These are phyloP conservation scores for Pythium rhizo-oryzae DNA, from an alignment of 352 stramenopile genomes.

Conservation along the genomic window DNA sequence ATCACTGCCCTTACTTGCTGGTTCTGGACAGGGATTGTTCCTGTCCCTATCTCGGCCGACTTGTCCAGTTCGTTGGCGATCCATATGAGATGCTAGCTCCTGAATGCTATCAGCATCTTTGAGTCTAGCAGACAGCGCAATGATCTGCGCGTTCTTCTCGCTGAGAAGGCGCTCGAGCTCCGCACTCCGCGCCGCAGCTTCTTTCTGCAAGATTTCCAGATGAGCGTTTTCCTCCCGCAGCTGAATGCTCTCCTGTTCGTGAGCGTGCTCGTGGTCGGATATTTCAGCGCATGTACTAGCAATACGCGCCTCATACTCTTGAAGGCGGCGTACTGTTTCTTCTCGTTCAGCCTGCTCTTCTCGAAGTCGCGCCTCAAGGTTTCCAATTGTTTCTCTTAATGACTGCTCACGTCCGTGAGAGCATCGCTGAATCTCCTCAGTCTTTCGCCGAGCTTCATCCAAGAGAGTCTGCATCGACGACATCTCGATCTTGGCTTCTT, in stretches of 20 bases:
- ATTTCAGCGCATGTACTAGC: slow-evolving; percentile 73
- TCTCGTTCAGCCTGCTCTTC: slow-evolving; percentile 58
- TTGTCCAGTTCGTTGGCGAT: not conserved
- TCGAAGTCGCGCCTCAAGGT: slow-evolving; percentile 42
- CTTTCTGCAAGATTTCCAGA: slow-evolving; percentile 44
- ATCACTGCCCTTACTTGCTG: too few species aligned
- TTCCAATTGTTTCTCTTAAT: not conserved
- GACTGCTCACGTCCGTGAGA: not conserved
- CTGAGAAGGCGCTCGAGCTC: slow-evolving; percentile 58
- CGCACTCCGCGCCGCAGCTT: slow-evolving; percentile 51
- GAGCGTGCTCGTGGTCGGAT: slow-evolving; percentile 63
- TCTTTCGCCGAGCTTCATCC: not conserved
- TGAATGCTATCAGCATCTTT: slow-evolving; percentile 21
- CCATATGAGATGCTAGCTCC: slow-evolving; percentile 15
- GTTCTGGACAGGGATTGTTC: not conserved
- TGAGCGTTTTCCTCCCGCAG: slow-evolving; percentile 41
- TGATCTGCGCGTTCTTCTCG: slow-evolving; percentile 78
- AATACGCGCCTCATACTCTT: slow-evolving; percentile 77
- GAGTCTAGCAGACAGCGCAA: slow-evolving; percentile 40
- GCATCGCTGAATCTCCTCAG: not conserved
- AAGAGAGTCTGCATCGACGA: slow-evolving; percentile 3
- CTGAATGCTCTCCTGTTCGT: slow-evolving; percentile 55
- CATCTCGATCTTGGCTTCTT: not conserved
- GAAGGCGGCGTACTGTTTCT: slow-evolving; percentile 64
- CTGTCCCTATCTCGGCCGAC: not conserved